Evolutionary conservation across 805 yeast genomes (phyloP), one percentile per base, ranked within the genome.

Genomic region (Myxozyma mucilagina): DNA sequence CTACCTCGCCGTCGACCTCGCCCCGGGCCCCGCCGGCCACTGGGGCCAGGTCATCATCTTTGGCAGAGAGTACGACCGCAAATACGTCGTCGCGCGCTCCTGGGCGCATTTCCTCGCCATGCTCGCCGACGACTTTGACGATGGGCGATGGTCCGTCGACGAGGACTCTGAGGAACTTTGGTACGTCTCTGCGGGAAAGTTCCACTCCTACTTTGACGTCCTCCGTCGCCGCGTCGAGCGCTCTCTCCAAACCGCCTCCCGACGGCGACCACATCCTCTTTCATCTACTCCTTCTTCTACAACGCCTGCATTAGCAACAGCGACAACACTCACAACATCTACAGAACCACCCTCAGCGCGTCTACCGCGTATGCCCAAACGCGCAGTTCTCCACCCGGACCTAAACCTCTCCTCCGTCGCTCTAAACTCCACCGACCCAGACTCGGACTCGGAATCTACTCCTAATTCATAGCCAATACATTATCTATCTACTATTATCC

Each of bases 31-130:
- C 9, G 76, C 76, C 32, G 97, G 97, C 48, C 80, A 78, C 60
- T 85, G 88, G 82, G 99, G 98, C 42, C 99, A 93, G 76, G 87
- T 94, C 18, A 93, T 93, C 64, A 71, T 92, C 57, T 93, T 89
- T 74, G 99, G 99, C 43, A 85, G 97, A 71, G 98, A 93, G 67
- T 93, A 86, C 71, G 98, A 93, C 76, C 84, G 88, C 42, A 93
- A 93, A 73, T 90, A 83, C 74, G 92, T 89, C 42, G 79, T 94
- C 57, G 96, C 97, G 18, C 83, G 84, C 53, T 87, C 87, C 58
- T 93, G 96, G 87, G 96, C 96, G 16, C 94, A 89, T 69, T 94
- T 94, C 73, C 75, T 93, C 56, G 78, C 91, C 57, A 81, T 82
- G 54, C 86, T 91, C 72, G 96, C 92, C 32, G 90, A 90, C 67